A percentile compares a stretch with the other conserved stretches of the same genome.
These are phyloP conservation scores for Leishmania martiniquensis DNA, from an alignment of 208 protist species.

Conservation along the genomic window DNA sequence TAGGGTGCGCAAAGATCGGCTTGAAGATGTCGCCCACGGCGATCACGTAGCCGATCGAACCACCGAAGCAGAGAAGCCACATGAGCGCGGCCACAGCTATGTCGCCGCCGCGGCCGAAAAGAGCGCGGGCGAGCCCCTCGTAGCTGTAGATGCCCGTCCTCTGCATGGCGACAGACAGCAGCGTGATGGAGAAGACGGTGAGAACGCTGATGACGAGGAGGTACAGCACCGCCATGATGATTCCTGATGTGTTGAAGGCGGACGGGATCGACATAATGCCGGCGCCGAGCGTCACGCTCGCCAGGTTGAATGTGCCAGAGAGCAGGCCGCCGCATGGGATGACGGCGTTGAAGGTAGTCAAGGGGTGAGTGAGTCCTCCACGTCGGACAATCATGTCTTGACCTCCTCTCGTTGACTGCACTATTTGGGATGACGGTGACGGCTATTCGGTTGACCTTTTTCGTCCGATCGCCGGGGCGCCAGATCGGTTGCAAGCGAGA, in stretches of 20 bases:
- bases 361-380: too few relatives aligned
- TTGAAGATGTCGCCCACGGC: constrained; percentile 57
- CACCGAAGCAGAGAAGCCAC: constrained; percentile 53
- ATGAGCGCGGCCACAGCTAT: constrained; percentile 38
- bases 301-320: constrained; percentile 62
- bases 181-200: constrained; percentile 71
- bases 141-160: constrained; percentile 47
- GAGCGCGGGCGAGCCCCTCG: constrained; percentile 26
- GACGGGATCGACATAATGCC: constrained; percentile 64
- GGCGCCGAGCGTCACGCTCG: constrained; percentile 60
- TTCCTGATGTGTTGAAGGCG: constrained; percentile 65
- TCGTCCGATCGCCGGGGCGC: too few relatives aligned
- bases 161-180: constrained; percentile 41
- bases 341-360: too few relatives aligned
- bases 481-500: too few relatives aligned
- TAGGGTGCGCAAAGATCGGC: constrained; percentile 43
- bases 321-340: constrained; percentile 59
- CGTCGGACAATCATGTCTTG: too few relatives aligned
- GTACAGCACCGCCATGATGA: constrained; percentile 45
- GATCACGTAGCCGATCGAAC: constrained; percentile 72
- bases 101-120: constrained; percentile 38
- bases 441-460: too few relatives aligned
- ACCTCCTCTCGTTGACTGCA: too few relatives aligned
- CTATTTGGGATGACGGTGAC: too few relatives aligned
- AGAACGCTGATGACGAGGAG: constrained; percentile 43